A percentile compares a stretch with the other conserved stretches of the same genome.
These are phyloP conservation scores for Neurospora sp. DNA, from an alignment of 495 filamentous ascomycete genomes.

Conservation along the genomic window DNA sequence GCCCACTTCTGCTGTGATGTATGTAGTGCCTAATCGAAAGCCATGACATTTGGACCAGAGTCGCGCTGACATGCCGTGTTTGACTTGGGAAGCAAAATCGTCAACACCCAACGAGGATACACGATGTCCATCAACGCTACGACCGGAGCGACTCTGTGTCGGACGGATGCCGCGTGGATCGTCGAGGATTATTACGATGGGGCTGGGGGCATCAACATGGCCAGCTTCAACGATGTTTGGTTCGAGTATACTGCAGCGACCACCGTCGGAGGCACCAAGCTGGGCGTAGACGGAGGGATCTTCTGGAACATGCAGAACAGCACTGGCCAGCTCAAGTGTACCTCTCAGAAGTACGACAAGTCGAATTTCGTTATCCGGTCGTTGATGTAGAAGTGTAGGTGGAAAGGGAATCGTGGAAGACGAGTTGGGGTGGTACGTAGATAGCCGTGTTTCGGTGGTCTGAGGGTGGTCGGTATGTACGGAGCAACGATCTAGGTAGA, in stretches of 20 bases:
- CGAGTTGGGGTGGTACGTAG: background rate
- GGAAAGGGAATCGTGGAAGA: background rate
- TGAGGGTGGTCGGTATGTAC: background rate
- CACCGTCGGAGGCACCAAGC: conserved; percentile 10
- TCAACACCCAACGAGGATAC: conserved; percentile 40
- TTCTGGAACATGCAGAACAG: conserved; percentile 17
- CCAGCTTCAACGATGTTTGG: conserved; percentile 25
- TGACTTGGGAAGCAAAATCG: conserved; percentile 14
- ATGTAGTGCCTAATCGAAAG: conserved; percentile 2
- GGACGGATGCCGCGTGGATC: conserved; percentile 30
- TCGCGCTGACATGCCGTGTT: background rate
- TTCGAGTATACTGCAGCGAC: conserved; percentile 22
- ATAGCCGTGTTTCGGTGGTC: background rate
- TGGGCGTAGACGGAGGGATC: conserved; percentile 18
- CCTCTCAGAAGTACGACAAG: conserved; percentile 15
- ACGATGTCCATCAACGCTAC: conserved; percentile 36
- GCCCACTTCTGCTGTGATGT: conserved; percentile 34
- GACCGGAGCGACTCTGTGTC: conserved; percentile 20
- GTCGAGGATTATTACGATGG: conserved; percentile 26
- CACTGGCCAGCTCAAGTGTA: conserved; percentile 13
- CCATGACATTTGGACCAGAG: background rate
- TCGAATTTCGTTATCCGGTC: conserved; percentile 13
- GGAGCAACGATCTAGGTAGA: background rate
- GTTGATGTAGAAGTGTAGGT: background rate
- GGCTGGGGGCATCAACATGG: conserved; percentile 20